Evolutionary conservation across 2,329 filamentous ascomycete species (phyloP), one percentile per base, ranked within the genome.

Genomic region (Fusarium sp.): DNA sequence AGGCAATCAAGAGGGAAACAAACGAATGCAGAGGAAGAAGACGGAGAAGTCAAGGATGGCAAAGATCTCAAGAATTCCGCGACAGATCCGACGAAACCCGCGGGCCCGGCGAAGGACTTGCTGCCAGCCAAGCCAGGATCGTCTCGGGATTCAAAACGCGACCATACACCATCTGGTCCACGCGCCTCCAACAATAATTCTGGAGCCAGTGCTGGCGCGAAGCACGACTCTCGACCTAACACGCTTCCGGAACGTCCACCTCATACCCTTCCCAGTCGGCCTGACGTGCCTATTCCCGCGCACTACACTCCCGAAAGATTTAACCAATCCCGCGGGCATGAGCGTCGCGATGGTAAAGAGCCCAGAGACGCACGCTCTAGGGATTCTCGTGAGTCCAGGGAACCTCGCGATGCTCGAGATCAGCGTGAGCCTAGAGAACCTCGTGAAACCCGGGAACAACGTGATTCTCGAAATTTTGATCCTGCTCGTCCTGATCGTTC

Each of bases 11-110:
- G 52, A 50, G 62, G 71, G 64, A 82, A 77, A 45, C 70, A 70
- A 51, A 58, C 63, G 2, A 65, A 81, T 18, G 80, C 81, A 4
- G 90, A 92, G 69, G 89, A 89, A 60, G 92, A 94, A 79, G 92
- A 94, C 78, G 92, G 92, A 26, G 92, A 94, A 79, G 91, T 94
- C 30, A 89, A 90, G 71, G 92, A 94, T 75, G 85, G 84, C 39
- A 90, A 79, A 55, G 79, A 81, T 22, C 38, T 28, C 34, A 78
- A 74, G 64, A 69, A 68, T 17, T 75, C 75, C 34, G 59, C 54
- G 17, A 47, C 66, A 18, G 74, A 76, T 28, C 44, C 63, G 3
- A 47, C 70, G 24, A 77, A 70, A 45, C 17, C 64, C 14, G 42
- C 76, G 30, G 50, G 54, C 24, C 68, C 62, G 15, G 36, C 75